Percentiles rank a stretch among this genome's conserved stretches.
Conservation (phyloP, 106 monocot species). For the Dendrobium officinale region DNA sequence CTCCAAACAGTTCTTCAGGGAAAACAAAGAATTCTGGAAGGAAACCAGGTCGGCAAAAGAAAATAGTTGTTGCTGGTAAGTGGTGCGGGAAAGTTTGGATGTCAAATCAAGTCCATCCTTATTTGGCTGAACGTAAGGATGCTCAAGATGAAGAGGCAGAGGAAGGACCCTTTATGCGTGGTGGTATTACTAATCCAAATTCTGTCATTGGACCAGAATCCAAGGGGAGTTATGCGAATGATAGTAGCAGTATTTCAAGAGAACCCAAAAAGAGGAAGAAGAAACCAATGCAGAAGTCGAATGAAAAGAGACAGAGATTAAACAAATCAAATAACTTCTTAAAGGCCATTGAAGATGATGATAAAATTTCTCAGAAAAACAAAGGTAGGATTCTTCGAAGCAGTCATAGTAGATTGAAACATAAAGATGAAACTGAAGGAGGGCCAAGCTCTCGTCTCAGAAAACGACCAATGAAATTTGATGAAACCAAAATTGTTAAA, state of each 20-base stretch:
- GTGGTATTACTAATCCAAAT: neutral
- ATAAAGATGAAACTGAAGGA: slow-evolving; percentile 18
- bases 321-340: slow-evolving; percentile 2
- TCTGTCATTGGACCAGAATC: neutral
- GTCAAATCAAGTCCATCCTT: slow-evolving; percentile 81
- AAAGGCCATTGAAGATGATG: slow-evolving; percentile 3
- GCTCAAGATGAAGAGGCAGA: slow-evolving; percentile 19
- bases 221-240: slow-evolving; percentile 11
- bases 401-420: slow-evolving; percentile 9
- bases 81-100: slow-evolving; percentile 94
- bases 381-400: slow-evolving; percentile 39
- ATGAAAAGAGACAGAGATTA: slow-evolving; percentile 22
- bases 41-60: slow-evolving; percentile 48
- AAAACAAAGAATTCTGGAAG: slow-evolving; percentile 25
- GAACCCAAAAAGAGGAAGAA: slow-evolving; percentile 31
- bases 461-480: slow-evolving; percentile 18
- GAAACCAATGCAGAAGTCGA: slow-evolving; percentile 21
- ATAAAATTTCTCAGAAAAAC: neutral
- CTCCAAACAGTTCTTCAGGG: slow-evolving; percentile 20
- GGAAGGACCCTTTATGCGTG: neutral
- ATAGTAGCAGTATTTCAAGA: neutral
- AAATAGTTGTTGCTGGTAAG: slow-evolving; percentile 50
- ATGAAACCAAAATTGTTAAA: slow-evolving; percentile 16
- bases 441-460: slow-evolving; percentile 21
- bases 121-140: slow-evolving; percentile 24